Base-by-base conservation (phyloP, 306 rosid species). In the Albizia julibrissin region DNA sequence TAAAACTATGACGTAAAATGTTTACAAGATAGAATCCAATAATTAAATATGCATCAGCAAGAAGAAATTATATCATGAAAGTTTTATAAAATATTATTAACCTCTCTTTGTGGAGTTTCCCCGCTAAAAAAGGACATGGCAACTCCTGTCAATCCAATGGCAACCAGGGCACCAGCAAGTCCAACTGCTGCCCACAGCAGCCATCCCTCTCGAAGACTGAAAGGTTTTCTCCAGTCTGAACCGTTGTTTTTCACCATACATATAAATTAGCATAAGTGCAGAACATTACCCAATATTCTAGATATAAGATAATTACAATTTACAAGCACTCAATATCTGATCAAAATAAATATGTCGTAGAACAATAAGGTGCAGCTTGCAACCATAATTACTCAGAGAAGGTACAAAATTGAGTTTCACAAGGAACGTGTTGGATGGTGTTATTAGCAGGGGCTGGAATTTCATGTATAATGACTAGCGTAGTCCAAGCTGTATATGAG, bases 111-210 rank as follows among this genome's bases (percentile, higher is more conserved):
- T 39, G 97, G 97, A 78, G 88, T 76, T 83, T 91, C 98, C 71
- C 91, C 97, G 5, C 76, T 87, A 52, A 92, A 93, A 66, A 86
- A 87, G 68, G 97, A 90, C 81, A 83, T 52, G 15, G 82, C 94
- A 61, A 80, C 91, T 84, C 99, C 99, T 11, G 93, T 90, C 83
- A 87, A 88, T 33, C 94, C 89, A 73, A 92, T 89, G 74, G 94
- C 88, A 75, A 82, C 54, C 26, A 96, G n/a, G 69, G 98, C 98
- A 84, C 90, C 97, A 40, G 49, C 90, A 80, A 96, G 94, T 81
- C 99, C 99, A 81, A 92, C 70, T 77, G 91, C 99, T 22, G 97
- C 99, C 98, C 98, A 96, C 87, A 96, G 86, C 78, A 96, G 92
- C 99, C 99, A 96, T 66, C 99, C 99, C 77, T 89, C 92, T 84